These are phyloP conservation scores for Aurantiochytrium sp. DNA, from an alignment of 108 stramenopile genomes.

Conservation along the genomic window DNA sequence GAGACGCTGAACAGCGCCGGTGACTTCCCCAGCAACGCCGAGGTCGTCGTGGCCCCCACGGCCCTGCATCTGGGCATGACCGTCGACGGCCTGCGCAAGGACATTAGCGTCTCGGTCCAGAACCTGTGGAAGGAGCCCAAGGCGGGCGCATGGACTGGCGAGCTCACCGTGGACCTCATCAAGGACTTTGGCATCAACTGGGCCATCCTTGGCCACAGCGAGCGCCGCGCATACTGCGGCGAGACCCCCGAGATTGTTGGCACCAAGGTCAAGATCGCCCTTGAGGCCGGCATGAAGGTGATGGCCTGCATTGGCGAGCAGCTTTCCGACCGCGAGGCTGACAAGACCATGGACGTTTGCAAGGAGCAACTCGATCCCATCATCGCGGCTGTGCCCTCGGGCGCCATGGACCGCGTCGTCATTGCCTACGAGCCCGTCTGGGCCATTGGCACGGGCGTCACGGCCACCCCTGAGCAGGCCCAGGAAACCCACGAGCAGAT, in stretches of 20 bases:
- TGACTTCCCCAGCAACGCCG: constrained; percentile 40
- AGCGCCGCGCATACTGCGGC: constrained; percentile 83
- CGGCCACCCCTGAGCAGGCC: constrained; percentile 98
- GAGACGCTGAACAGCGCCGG: constrained; percentile 41
- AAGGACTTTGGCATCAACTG: constrained; percentile 88
- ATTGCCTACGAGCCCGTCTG: constrained; percentile 92
- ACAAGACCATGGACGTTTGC: constrained; percentile 76
- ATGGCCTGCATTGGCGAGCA: constrained; percentile 97
- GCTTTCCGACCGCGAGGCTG: constrained; percentile 90
- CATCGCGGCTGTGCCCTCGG: constrained; percentile 53
- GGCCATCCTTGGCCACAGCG: constrained; percentile 95
- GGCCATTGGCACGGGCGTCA: constrained; percentile 96
- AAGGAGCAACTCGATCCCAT: constrained; percentile 72
- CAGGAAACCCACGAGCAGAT: constrained; percentile 92
- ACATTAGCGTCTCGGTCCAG: constrained; percentile 28
- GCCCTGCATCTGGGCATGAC: constrained; percentile 19
- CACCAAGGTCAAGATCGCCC: constrained; percentile 84
- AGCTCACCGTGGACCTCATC: constrained; percentile 77
- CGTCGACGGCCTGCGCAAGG: constrained; percentile 31
- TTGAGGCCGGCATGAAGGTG: constrained; percentile 88
- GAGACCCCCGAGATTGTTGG: constrained; percentile 84
- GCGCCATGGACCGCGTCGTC: constrained; percentile 65
- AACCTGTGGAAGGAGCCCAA: constrained; percentile 22
- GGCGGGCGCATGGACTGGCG: constrained; percentile 92
- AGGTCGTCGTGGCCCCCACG: constrained; percentile 50